These are phyloP conservation scores for Agarophyton chilense DNA, from an alignment of 23 red algal species.

Conservation along the genomic window DNA sequence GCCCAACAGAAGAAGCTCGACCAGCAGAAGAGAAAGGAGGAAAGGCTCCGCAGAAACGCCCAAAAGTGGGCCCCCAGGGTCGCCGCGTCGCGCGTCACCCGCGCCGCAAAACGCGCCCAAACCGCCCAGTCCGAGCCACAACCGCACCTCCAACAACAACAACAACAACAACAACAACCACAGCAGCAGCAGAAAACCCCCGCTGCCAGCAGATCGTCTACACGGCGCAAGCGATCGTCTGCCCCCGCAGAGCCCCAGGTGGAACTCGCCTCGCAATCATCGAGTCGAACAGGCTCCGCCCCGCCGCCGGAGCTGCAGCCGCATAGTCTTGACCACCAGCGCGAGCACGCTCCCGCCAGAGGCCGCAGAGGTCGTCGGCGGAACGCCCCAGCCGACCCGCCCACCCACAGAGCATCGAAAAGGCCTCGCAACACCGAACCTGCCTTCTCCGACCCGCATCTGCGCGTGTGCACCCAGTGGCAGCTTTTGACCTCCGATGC, in stretches of 20 bases:
- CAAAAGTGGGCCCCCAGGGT: conserved; percentile 58
- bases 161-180: neutral
- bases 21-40: neutral
- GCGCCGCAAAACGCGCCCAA: conserved; percentile 50
- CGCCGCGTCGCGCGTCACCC: conserved; percentile 36
- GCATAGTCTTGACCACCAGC: neutral
- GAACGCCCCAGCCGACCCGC: neutral
- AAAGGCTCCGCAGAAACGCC: neutral
- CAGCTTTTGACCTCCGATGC: conserved; percentile 21
- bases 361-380: neutral
- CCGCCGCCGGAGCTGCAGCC: neutral
- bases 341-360: neutral
- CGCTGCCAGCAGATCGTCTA: neutral
- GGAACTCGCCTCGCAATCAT: no score
- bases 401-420: conserved; percentile 2
- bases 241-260: neutral
- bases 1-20: conserved; percentile 22
- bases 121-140: no score
- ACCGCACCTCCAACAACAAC: no score
- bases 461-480: conserved; percentile 45
- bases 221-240: neutral
- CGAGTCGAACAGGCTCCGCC: neutral
- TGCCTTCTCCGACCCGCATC: conserved; percentile 28
- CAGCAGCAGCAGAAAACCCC: no score
- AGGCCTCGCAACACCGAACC: conserved; percentile 34